These are phyloP conservation scores for Hibiscus mutabilis DNA, from an alignment of 345 rosid genomes.

Conservation along the genomic window DNA sequence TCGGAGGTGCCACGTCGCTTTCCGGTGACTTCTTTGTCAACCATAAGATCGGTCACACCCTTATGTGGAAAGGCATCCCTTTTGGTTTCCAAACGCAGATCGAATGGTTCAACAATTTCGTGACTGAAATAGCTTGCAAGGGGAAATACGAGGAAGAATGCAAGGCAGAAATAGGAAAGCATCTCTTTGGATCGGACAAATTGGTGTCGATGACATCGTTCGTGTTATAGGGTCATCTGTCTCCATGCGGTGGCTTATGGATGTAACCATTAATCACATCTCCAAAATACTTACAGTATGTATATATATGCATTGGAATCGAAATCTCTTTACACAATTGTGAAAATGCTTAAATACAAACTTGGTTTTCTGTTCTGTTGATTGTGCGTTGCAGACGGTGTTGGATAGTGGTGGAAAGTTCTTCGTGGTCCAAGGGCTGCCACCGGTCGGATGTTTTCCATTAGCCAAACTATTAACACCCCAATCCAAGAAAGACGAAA, in stretches of 20 bases:
- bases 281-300: constrained; percentile 27
- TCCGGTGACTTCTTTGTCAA: no score
- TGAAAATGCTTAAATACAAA: not conserved
- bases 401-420: constrained; percentile 33
- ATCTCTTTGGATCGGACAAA: constrained; percentile 39
- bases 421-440: constrained; percentile 38
- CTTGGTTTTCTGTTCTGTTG: not conserved
- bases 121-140: not conserved
- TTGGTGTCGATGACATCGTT: constrained; percentile 35
- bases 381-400: constrained; percentile 20
- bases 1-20: constrained; percentile 5
- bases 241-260: constrained; percentile 13
- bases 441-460: constrained; percentile 37
- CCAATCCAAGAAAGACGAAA: constrained; percentile 17
- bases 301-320: not conserved
- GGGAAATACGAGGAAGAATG: constrained; percentile 12
- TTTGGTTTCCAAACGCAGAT: no score
- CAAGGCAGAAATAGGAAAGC: not conserved
- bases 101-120: not conserved
- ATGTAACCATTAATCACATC: constrained; percentile 15
- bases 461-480: constrained; percentile 6
- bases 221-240: constrained; percentile 22
- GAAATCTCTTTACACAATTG: not conserved
- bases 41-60: no score
- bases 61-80: not conserved